These are phyloP conservation scores for Cryptosporidium tyzzeri DNA, from an alignment of 169 alveolate genomes.

Conservation along the genomic window DNA sequence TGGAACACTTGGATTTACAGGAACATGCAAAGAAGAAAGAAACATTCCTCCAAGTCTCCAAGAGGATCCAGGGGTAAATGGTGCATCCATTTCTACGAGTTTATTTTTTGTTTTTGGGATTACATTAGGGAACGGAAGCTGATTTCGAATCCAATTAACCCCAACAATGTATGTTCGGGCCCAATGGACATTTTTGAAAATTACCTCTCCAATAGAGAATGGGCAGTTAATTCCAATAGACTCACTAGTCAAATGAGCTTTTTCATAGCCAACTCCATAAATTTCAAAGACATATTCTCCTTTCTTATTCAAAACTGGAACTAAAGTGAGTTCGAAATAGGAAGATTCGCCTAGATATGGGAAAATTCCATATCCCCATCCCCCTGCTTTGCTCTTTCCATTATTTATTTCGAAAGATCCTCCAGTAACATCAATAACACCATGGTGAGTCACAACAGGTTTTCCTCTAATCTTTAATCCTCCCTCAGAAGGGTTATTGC, in stretches of 20 bases:
- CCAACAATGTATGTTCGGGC: conserved; percentile 49
- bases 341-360: conserved; percentile 71
- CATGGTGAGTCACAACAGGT: conserved; percentile 52
- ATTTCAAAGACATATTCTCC: conserved; percentile 52
- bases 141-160: conserved; percentile 55
- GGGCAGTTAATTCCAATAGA: conserved; percentile 74
- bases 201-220: conserved; percentile 52
- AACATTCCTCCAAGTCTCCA: conserved; percentile 75
- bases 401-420: conserved; percentile 63
- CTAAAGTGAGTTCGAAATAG: conserved; percentile 62
- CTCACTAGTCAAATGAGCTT: conserved; percentile 29
- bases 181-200: conserved; percentile 56
- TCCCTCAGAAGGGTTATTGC: conserved; percentile 69
- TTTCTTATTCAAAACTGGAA: conserved; percentile 34
- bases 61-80: conserved; percentile 33
- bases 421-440: conserved; percentile 63
- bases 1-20: conserved; percentile 43
- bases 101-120: neutral
- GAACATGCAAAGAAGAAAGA: conserved; percentile 54
- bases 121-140: conserved; percentile 61
- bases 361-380: conserved; percentile 75
- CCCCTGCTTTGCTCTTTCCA: conserved; percentile 9
- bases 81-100: conserved; percentile 1
- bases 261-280: conserved; percentile 65
- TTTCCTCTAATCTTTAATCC: conserved; percentile 45